A percentile compares a stretch with the other conserved stretches of the same genome.
Conservation (phyloP, 306 rosid genomes). For the Acmispon strigosus region DNA sequence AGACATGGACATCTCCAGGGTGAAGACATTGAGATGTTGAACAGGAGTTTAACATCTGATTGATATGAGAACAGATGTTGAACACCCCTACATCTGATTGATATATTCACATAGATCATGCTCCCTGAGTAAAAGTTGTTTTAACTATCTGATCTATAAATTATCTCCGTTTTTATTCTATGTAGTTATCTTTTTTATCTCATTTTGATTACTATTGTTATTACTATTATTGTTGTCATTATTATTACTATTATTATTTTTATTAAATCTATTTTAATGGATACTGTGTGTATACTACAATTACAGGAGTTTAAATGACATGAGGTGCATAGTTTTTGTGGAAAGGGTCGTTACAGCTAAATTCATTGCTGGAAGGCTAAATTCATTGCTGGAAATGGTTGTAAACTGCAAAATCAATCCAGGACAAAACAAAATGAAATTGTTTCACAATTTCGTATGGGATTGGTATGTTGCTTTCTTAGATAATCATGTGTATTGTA, state of each 20-base stretch:
- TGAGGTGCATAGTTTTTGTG: constrained; percentile 82
- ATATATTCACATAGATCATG: neutral
- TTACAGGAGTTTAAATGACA: constrained; percentile 41
- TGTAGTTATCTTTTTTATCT: neutral
- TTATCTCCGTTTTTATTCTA: neutral
- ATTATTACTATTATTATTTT: no score
- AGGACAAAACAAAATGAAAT: constrained; percentile 63
- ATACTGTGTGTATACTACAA: neutral
- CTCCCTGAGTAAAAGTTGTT: neutral
- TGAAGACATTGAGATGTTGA: no score
- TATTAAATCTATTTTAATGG: constrained; percentile 7
- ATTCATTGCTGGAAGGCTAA: constrained; percentile 70
- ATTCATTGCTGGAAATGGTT: constrained; percentile 56
- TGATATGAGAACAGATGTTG: no score
- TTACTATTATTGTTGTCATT: no score
- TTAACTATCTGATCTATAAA: neutral
- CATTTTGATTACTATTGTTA: no score
- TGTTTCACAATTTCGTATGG: constrained; percentile 69
- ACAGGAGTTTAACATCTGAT: no score
- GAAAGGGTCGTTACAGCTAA: constrained; percentile 74
- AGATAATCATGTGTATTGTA: neutral
- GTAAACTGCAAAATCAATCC: constrained; percentile 44
- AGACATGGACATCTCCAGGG: no score
- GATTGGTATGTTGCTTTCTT: constrained; percentile 47
- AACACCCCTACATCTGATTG: no score